These are phyloP conservation scores for Backusella parvicylindrica DNA, from an alignment of 192 early-diverging fungal species.

Conservation along the genomic window DNA sequence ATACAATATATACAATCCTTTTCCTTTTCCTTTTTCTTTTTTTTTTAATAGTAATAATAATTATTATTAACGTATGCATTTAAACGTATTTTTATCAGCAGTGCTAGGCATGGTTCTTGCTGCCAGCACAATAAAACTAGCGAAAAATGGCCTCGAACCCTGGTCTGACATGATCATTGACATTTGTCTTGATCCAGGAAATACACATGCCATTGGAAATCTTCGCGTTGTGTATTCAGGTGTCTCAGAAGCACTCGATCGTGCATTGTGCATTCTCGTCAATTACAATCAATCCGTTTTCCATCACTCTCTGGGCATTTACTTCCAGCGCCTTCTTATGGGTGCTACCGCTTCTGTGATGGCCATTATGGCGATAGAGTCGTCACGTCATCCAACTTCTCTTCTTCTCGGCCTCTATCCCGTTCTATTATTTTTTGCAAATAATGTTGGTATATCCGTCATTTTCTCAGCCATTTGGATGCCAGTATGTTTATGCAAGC, in stretches of 20 bases:
- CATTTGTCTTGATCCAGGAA: not conserved
- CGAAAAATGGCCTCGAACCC: not conserved
- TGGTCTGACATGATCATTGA: not conserved
- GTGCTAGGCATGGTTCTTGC: not conserved
- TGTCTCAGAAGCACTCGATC: not conserved
- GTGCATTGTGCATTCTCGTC: conserved; percentile 1
- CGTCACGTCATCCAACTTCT: not conserved
- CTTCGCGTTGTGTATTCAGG: not conserved
- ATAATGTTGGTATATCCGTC: not conserved
- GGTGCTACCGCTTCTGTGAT: not conserved
- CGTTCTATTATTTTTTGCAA: not conserved
- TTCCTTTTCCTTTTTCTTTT: not conserved
- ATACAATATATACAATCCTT: too few species aligned
- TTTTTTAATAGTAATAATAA: too few species aligned
- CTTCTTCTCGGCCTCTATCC: not conserved
- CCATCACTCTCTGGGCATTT: conserved; percentile 3
- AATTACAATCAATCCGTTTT: not conserved
- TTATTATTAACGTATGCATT: not conserved
- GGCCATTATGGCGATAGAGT: conserved; percentile 15
- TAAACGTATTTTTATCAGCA: not conserved
- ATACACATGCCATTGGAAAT: not conserved
- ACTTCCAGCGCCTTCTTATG: not conserved
- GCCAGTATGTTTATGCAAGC: not conserved
- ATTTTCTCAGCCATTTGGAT: not conserved
- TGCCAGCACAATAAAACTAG: not conserved